A percentile compares a stretch with the other conserved stretches of the same genome.
These are phyloP conservation scores for Sesbania bispinosa DNA, from an alignment of 306 rosid genomes.

Conservation along the genomic window DNA sequence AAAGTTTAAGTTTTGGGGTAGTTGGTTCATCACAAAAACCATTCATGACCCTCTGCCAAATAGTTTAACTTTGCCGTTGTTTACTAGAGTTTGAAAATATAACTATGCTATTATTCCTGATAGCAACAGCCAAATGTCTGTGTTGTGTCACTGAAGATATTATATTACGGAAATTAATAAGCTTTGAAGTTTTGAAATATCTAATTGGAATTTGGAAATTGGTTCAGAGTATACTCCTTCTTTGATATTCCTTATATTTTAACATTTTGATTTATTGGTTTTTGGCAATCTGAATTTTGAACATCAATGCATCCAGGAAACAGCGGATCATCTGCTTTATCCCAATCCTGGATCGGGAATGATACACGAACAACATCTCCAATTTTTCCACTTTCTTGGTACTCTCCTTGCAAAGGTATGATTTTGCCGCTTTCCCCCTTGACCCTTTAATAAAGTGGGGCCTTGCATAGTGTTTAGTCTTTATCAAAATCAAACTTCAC, in stretches of 20 bases:
- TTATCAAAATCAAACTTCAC: too few relatives aligned
- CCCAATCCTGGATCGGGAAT: slow-evolving; percentile 99
- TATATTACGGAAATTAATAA: not conserved
- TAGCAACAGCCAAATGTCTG: not conserved
- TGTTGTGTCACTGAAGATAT: not conserved
- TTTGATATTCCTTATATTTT: slow-evolving; percentile 5
- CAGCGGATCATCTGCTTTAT: slow-evolving; percentile 87
- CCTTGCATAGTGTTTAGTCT: not conserved
- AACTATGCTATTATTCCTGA: not conserved
- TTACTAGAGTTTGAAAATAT: slow-evolving; percentile 12
- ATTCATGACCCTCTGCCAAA: too few relatives aligned
- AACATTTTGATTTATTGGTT: slow-evolving; percentile 27
- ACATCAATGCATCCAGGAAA: slow-evolving; percentile 59
- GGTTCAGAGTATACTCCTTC: slow-evolving; percentile 2
- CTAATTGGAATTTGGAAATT: not conserved
- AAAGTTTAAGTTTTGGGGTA: too few relatives aligned
- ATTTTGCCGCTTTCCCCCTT: not conserved
- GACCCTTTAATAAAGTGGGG: not conserved
- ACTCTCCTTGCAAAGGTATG: slow-evolving; percentile 93
- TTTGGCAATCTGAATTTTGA: slow-evolving; percentile 32
- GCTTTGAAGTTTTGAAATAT: slow-evolving; percentile 20
- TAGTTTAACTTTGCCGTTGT: not conserved
- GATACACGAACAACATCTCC: slow-evolving; percentile 98
- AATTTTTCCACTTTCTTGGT: slow-evolving; percentile 94
- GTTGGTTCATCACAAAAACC: too few relatives aligned